Base-by-base conservation (phyloP, 1,284 basidiomycete genomes). In the Rhodotorula sp. region DNA sequence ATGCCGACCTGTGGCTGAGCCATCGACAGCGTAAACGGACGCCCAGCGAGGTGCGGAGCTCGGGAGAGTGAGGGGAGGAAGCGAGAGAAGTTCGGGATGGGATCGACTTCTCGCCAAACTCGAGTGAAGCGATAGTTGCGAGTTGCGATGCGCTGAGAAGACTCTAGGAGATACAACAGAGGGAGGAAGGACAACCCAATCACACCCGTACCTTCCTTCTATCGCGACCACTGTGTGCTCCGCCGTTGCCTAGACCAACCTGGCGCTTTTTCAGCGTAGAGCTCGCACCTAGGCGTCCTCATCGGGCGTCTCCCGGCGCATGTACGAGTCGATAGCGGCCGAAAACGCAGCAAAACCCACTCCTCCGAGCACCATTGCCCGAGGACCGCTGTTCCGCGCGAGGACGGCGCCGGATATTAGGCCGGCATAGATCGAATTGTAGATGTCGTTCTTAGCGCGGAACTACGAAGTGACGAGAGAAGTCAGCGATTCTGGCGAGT, bases 361-460 rank as follows among this genome's bases (percentile, higher is more conserved):
- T 13, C 73, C 72, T 76, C 93, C 94, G 64, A 88, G 87, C 32
- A 94, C 74, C 36, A 86, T 90, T 20, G 90, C 92, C 79, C 86
- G 89, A 91, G 71, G 56, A 24, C 78, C 93, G 2, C 91, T 87
- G 78, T 90, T 88, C 63, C 90, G 86, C 24, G 93, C 92, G 8
- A 96, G 86, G 24, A 75, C 74, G 6, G 70, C 72, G 20, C 74
- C 74, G 1, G 84, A 80, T 29, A 84, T 64, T 74, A 82, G 82
- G 7, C 84, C 84, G 2, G 80, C 84, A 24, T 81, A 79, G 15
- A 84, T 78, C n/a, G 82, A 81, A 79, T 96, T 97, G 64, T 87
- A 88, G 76, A 95, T 90, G 80, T 97, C 94, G 78, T 94, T 94
- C 82, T 89, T 92, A n/a, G 91, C 93, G 64, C 94, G 90, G 81